Evolutionary conservation across 192 early-diverging fungal genomes (phyloP), one percentile per base, ranked within the genome.

Genomic region (Linnemannia hyalina): DNA sequence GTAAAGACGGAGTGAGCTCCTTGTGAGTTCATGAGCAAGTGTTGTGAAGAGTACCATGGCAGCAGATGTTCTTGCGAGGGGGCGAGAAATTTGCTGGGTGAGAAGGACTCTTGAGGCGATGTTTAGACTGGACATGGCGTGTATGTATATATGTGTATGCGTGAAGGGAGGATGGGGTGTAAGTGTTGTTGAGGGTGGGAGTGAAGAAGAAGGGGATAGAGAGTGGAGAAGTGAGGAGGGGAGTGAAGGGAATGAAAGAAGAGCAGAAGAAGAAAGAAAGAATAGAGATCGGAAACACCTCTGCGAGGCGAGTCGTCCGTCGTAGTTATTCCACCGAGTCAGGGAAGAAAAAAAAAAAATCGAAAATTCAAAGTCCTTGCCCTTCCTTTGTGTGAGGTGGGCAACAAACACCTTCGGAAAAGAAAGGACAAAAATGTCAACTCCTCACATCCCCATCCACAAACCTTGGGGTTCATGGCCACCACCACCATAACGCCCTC

Each of bases 271-370:
- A 26, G 9, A 44, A 65, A 26, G 9, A 44, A 79, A 29, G 70
- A 60, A 44, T 16, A 49, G 41, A 70, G 42, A n/a, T 69, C 32
- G n/a, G 63, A 44, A 44, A 38, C 23, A 18, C 10, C 9, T 29
- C 42, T 26, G 40, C 3, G 70, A 22, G 35, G 35, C 35, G 47
- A 71, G 2, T 36, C 44, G 71, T 41, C 20, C 4, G 26, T 18
- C 49, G 49, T 29, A 60, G 32, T 69, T 3, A 36, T 86, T 86
- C 84, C 84, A 86, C 84, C 84, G 84, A 81, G 84, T 77, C 84
- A 86, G 47, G 54, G 32, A 68, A 26, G 46, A 40, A 76, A 82
- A 82, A 82, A 82, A 82, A 82, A 75, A 70, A 73, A 78, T 69
- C 52, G 35, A 74, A 74, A 75, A 74, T 74, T 44, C 73, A 74